Conservation (phyloP, 1,139 yeast genomes). For the Suhomyces guaymorum region DNA sequence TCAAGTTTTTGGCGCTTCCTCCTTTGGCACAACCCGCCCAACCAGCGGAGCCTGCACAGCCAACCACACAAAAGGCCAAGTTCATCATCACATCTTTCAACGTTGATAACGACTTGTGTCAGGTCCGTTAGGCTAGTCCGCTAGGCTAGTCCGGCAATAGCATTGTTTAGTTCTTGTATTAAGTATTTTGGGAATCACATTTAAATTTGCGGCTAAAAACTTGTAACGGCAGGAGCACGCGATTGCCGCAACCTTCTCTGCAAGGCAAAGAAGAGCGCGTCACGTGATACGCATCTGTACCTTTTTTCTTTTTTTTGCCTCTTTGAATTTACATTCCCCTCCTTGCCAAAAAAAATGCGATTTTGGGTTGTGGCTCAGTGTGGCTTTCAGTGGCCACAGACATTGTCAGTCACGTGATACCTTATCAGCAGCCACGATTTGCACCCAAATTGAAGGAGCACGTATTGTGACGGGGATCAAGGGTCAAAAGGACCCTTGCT, state of each 20-base stretch:
- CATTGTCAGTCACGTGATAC: not conserved
- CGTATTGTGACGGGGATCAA: constrained; percentile 3
- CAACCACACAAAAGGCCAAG: constrained; percentile 14
- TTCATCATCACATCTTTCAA: constrained; percentile 32
- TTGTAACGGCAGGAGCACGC: constrained; percentile 14
- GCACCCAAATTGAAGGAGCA: constrained; percentile 9
- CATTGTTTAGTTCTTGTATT: constrained; percentile 7
- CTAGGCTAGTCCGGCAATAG: not conserved
- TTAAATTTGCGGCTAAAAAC: constrained; percentile 16
- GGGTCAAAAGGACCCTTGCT: too few species aligned
- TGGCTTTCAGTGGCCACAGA: not conserved
- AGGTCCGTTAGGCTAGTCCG: constrained; percentile 16
- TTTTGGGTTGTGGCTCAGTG: not conserved
- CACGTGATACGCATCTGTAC: too few species aligned
- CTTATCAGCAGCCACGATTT: constrained; percentile 8
- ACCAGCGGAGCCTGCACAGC: constrained; percentile 2
- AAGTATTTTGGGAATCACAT: constrained; percentile 8
- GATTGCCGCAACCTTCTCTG: too few species aligned
- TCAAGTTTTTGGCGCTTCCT: constrained; percentile 19
- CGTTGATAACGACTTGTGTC: constrained; percentile 29
- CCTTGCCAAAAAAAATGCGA: not conserved
- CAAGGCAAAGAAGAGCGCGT: too few species aligned
- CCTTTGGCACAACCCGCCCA: constrained; percentile 11
- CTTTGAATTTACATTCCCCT: too few species aligned
- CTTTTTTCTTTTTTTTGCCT: too few species aligned